Conservation (phyloP, 108 stramenopile species). For the Pseudonitzschia multiseries region DNA sequence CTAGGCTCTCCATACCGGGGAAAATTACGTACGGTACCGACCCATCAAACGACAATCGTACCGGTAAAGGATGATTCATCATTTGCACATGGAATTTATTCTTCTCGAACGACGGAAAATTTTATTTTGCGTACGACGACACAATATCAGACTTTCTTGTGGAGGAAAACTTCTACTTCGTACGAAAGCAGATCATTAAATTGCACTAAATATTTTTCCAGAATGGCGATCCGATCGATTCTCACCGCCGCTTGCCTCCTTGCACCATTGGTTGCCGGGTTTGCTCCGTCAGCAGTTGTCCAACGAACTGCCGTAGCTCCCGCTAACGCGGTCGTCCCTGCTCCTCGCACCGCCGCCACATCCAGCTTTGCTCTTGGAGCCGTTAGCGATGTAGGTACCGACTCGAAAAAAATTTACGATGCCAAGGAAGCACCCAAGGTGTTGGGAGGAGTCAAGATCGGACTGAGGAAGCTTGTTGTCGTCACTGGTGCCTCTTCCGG, state of each 20-base stretch:
- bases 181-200: too few relatives aligned
- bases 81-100: too few relatives aligned
- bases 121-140: too few relatives aligned
- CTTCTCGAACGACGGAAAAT: too few relatives aligned
- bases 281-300: neutral
- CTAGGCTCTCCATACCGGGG: too few relatives aligned
- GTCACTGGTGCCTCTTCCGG: slow-evolving; percentile 92
- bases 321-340: neutral
- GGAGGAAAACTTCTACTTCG: too few relatives aligned
- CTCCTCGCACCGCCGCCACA: neutral
- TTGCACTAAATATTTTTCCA: neutral
- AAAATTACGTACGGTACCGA: too few relatives aligned
- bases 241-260: slow-evolving; percentile 2
- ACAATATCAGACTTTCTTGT: too few relatives aligned
- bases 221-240: neutral
- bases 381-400: neutral
- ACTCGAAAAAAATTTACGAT: slow-evolving; percentile 63
- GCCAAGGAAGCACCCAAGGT: slow-evolving; percentile 78
- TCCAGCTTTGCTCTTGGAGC: neutral
- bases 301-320: neutral
- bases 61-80: too few relatives aligned
- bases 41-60: too few relatives aligned
- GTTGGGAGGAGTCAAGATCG: slow-evolving; percentile 85
- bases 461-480: slow-evolving; percentile 77
- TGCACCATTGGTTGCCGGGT: neutral